A percentile compares a stretch with the other conserved stretches of the same genome.
Conservation (phyloP, 805 yeast genomes). For the Kazachstania psychrophila region DNA sequence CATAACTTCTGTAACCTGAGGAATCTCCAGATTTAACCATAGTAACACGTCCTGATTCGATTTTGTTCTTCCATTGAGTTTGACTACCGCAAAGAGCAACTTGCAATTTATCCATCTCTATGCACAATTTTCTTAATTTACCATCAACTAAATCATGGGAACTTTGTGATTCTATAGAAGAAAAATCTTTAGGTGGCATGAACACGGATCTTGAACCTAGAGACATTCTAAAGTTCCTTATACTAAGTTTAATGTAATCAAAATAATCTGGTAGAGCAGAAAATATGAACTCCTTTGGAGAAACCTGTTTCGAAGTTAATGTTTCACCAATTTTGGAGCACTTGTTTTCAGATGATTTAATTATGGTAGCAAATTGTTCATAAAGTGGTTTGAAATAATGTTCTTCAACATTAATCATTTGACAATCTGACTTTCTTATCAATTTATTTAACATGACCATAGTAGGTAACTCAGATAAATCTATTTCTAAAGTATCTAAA, state of each 20-base stretch:
- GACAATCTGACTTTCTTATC: conserved; percentile 18
- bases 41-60: conserved; percentile 12
- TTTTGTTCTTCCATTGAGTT: conserved; percentile 22
- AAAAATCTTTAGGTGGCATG: conserved; percentile 33
- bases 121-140: conserved; percentile 30
- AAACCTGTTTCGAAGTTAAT: conserved; percentile 2
- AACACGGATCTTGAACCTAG: conserved; percentile 38
- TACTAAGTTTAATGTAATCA: conserved; percentile 19
- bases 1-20: conserved; percentile 8
- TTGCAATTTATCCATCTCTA: conserved; percentile 20
- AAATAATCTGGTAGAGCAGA: conserved; percentile 31
- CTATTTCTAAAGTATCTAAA: conserved; percentile 18
- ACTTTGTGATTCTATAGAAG: conserved; percentile 27
- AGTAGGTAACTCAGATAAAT: conserved; percentile 25
- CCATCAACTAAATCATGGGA: conserved; percentile 35
- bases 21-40: conserved; percentile 15
- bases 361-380: conserved; percentile 20
- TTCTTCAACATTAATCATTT: conserved; percentile 22
- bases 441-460: conserved; percentile 23
- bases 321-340: conserved; percentile 11
- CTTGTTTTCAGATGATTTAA: conserved; percentile 13
- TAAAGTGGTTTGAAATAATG: conserved; percentile 23
- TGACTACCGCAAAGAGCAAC: conserved; percentile 19
- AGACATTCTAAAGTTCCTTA: conserved; percentile 18
- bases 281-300: conserved; percentile 17